Evolutionary conservation across 139 green algal species (phyloP).

Genomic region (Chlorella vulgaris): DNA sequence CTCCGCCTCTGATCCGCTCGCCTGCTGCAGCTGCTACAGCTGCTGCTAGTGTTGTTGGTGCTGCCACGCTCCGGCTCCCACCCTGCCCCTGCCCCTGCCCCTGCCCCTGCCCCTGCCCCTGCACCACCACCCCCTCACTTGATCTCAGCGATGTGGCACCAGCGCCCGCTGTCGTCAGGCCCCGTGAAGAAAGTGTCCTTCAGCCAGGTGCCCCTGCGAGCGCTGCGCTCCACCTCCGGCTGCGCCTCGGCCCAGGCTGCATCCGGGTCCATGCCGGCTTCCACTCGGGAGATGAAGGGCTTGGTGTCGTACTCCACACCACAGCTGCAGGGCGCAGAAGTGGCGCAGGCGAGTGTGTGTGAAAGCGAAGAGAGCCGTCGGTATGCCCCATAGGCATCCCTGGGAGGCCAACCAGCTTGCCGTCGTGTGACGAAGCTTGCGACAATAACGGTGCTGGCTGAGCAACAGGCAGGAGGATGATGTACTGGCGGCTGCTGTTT

Average conservation of each 20-base stretch:
- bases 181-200: slow-evolving; percentile 56
- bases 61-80: no score
- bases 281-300: slow-evolving; percentile 73
- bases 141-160: slow-evolving; percentile 66
- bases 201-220: slow-evolving; percentile 61
- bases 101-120: no score
- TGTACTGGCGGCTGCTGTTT: not conserved
- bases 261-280: slow-evolving; percentile 53
- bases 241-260: slow-evolving; percentile 59
- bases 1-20: no score
- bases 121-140: no score
- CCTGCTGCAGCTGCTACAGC: no score
- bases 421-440: no score
- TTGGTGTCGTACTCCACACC: slow-evolving; percentile 71
- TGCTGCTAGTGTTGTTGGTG: no score
- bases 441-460: no score
- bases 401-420: no score
- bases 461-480: not conserved
- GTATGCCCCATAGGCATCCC: no score
- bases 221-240: slow-evolving; percentile 53
- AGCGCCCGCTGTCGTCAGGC: slow-evolving; percentile 45
- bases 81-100: no score
- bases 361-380: no score
- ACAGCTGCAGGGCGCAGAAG: slow-evolving; percentile 57
- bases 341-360: not conserved